Conservation (phyloP, 176 grass and related monocot genomes). For the Eremochloa ophiuroides region DNA sequence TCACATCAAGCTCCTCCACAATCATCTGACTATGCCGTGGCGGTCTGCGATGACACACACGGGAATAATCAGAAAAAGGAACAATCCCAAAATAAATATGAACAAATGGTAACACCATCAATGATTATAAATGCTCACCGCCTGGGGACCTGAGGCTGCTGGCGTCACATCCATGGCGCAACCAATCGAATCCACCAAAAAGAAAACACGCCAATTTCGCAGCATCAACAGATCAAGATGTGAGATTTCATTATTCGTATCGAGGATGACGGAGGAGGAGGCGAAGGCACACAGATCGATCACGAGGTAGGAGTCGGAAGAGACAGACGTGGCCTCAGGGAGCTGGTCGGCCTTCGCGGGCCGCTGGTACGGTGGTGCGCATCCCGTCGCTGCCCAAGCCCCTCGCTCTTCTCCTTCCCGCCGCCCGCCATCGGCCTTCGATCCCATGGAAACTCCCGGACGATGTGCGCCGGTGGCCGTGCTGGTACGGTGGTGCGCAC, state of each 20-base stretch:
- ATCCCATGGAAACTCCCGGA: too few relatives aligned
- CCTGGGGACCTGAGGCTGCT: conserved; percentile 69
- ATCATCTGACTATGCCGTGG: conserved; percentile 69
- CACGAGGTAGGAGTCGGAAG: conserved; percentile 33
- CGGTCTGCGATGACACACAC: conserved; percentile 41
- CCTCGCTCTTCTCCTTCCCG: conserved; percentile 51
- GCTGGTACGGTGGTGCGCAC: too few relatives aligned
- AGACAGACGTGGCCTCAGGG: conserved; percentile 19
- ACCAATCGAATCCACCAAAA: neutral
- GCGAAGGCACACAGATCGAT: conserved; percentile 48
- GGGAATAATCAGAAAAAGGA: neutral
- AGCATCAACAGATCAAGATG: too few relatives aligned
- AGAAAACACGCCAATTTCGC: neutral
- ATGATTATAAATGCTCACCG: conserved; percentile 34
- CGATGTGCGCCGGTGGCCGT: too few relatives aligned
- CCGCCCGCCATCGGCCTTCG: conserved; percentile 25
- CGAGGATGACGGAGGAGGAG: neutral
- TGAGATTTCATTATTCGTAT: neutral
- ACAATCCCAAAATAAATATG: neutral
- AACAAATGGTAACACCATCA: neutral
- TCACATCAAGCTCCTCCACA: conserved; percentile 64
- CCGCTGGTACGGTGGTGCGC: conserved; percentile 61
- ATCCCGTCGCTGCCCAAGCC: conserved; percentile 71
- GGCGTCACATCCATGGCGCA: conserved; percentile 49
- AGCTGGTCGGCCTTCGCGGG: conserved; percentile 56